Conservation (phyloP, 1,284 basidiomycete genomes). For the Papiliotrema laurentii region DNA sequence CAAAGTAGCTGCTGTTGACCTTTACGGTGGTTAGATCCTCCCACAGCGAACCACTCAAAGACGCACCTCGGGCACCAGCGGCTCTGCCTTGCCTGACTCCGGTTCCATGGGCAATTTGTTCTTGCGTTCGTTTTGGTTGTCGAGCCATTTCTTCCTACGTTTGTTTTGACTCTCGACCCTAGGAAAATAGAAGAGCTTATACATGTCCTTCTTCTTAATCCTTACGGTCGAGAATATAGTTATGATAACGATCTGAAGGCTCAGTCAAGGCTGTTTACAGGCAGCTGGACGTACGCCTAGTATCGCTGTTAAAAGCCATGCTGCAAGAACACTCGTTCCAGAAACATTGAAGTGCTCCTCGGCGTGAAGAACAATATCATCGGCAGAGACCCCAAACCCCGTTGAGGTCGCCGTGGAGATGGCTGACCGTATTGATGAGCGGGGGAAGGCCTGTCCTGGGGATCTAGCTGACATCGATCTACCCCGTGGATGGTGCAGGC, state of each 20-base stretch:
- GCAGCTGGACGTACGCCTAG: slow-evolving; percentile 13
- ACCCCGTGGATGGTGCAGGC: no score
- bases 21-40: neutral
- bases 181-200: slow-evolving; percentile 1
- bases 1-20: slow-evolving; percentile 5
- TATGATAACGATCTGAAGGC: slow-evolving; percentile 14
- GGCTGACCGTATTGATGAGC: no score
- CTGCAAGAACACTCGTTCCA: slow-evolving; percentile 19
- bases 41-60: neutral
- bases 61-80: neutral
- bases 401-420: no score
- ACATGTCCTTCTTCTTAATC: neutral
- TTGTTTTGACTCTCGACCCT: neutral
- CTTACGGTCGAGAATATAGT: slow-evolving; percentile 11
- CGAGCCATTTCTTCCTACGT: neutral
- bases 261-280: neutral
- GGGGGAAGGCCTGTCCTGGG: no score
- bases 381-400: slow-evolving; percentile 17
- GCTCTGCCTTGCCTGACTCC: neutral
- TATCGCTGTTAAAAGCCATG: slow-evolving; percentile 15
- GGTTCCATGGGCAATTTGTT: no score
- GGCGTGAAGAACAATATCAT: slow-evolving; percentile 17
- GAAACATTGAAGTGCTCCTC: slow-evolving; percentile 29
- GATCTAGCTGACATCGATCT: no score
- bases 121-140: neutral